Evolutionary conservation across 2,329 filamentous ascomycete genomes (phyloP).

Genomic region (Mariannaea sp.): DNA sequence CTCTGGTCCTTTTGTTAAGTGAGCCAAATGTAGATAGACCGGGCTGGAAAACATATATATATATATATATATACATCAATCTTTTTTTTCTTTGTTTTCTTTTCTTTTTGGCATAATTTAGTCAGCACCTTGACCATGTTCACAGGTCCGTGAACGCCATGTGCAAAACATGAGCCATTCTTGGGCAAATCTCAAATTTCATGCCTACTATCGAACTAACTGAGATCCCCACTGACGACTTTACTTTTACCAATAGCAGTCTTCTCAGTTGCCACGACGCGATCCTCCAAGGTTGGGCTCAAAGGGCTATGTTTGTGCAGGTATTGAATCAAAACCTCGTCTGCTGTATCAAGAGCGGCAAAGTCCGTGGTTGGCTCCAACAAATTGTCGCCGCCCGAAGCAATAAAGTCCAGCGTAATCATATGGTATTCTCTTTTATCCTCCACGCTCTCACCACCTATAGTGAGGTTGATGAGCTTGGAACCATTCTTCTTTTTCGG

Average conservation of each 20-base stretch:
- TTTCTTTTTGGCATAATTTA: too few species aligned
- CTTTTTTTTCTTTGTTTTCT: too few species aligned
- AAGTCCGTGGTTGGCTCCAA: slow-evolving; percentile 48
- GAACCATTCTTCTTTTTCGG: slow-evolving; percentile 53
- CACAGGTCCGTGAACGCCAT: too few species aligned
- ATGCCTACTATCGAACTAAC: slow-evolving; percentile 10
- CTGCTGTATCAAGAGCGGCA: slow-evolving; percentile 56
- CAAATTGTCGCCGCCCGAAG: slow-evolving; percentile 67
- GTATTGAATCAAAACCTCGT: slow-evolving; percentile 58
- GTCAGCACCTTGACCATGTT: too few species aligned
- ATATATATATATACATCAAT: too few species aligned
- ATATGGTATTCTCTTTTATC: slow-evolving; percentile 56
- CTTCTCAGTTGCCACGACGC: slow-evolving; percentile 35
- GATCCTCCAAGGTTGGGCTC: slow-evolving; percentile 53
- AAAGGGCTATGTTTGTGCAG: slow-evolving; percentile 55
- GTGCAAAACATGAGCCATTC: too few species aligned
- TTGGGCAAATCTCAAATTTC: too few species aligned
- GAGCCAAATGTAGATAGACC: too few species aligned
- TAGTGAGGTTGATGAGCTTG: slow-evolving; percentile 57
- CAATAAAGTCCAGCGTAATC: slow-evolving; percentile 67
- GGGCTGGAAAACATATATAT: too few species aligned
- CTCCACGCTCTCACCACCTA: slow-evolving; percentile 55
- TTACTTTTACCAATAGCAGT: slow-evolving; percentile 1
- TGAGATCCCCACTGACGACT: neutral
- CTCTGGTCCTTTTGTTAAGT: neutral